These are phyloP conservation scores for Amanita rimosa DNA, from an alignment of 768 basidiomycete species.

Conservation along the genomic window DNA sequence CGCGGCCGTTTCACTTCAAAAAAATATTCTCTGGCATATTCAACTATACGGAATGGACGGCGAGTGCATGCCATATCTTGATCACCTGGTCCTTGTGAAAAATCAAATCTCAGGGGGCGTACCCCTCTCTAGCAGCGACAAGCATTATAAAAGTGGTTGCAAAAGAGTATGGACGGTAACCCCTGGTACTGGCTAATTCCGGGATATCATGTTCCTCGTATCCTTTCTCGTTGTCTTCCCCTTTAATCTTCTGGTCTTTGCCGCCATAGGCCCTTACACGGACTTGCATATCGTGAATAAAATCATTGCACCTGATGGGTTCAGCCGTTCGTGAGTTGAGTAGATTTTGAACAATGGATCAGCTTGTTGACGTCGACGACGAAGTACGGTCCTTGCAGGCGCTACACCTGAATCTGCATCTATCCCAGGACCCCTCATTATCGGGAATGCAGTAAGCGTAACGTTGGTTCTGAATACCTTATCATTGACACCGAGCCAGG, in stretches of 20 bases:
- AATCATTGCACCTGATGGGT: constrained; percentile 34
- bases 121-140: not conserved
- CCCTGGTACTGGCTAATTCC: not conserved
- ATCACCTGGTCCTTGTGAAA: not conserved
- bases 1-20: not conserved
- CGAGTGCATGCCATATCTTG: not conserved
- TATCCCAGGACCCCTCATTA: constrained; percentile 32
- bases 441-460: constrained; percentile 10
- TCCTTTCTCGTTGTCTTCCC: not conserved
- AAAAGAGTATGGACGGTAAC: not conserved
- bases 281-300: constrained; percentile 26
- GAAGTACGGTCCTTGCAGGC: constrained; percentile 13
- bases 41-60: too few species aligned
- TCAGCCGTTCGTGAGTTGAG: constrained; percentile 22
- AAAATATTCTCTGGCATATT: not conserved
- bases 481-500: constrained; percentile 8
- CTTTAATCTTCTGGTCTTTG: not conserved
- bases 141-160: not conserved
- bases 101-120: not conserved
- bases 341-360: not conserved
- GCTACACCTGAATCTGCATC: constrained; percentile 2
- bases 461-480: not conserved
- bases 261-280: constrained; percentile 12
- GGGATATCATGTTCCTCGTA: not conserved
- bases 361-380: not conserved